Evolutionary conservation across 495 filamentous ascomycete species (phyloP).

Genomic region (Penicilliopsis zonata): DNA sequence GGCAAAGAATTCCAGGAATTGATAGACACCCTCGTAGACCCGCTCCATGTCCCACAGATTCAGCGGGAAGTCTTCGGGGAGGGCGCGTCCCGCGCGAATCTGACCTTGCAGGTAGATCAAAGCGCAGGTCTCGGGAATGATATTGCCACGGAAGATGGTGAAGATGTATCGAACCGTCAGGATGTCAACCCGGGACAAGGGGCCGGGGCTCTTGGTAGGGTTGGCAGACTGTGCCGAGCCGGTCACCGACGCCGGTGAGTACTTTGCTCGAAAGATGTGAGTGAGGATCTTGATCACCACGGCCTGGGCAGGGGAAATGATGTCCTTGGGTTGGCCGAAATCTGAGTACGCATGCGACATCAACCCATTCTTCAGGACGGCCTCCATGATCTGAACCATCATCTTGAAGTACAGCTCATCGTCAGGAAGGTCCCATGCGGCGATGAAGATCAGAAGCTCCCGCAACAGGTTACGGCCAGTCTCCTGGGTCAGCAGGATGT

Average conservation of each 20-base stretch:
- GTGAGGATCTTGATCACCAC: conserved; percentile 83
- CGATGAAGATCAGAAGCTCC: conserved; percentile 89
- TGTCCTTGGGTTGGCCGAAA: conserved; percentile 86
- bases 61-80: conserved; percentile 76
- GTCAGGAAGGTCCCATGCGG: conserved; percentile 88
- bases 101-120: conserved; percentile 88
- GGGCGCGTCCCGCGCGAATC: conserved; percentile 53
- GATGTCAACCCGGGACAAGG: conserved; percentile 43
- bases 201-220: conserved; percentile 19
- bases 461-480: conserved; percentile 77
- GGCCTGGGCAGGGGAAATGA: conserved; percentile 87
- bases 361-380: conserved; percentile 73
- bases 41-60: conserved; percentile 97
- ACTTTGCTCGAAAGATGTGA: conserved; percentile 69
- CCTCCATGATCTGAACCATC: conserved; percentile 90
- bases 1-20: conserved; percentile 90
- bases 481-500: conserved; percentile 75
- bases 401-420: conserved; percentile 88
- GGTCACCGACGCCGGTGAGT: conserved; percentile 39
- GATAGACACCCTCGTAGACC: conserved; percentile 77
- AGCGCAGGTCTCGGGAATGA: conserved; percentile 86
- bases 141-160: conserved; percentile 79
- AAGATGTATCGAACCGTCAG: conserved; percentile 80
- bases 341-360: conserved; percentile 83
- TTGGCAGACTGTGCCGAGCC: conserved; percentile 24